Conservation (phyloP, 805 yeast genomes). For the Metschnikowia sp. region DNA sequence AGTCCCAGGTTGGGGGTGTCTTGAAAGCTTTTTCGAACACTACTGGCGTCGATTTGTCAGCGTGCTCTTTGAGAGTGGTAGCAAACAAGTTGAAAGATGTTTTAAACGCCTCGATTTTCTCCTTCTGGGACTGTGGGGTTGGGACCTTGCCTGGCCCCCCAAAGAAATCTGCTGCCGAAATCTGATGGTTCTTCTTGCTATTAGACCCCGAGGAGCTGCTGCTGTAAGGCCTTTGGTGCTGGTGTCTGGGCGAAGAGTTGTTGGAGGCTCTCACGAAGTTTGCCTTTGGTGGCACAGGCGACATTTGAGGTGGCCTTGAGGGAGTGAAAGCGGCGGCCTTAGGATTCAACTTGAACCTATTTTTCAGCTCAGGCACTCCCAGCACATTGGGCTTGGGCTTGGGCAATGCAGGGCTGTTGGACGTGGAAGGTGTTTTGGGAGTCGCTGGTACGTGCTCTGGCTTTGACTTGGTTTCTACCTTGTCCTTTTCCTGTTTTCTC, state of each 20-base stretch:
- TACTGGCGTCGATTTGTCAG: constrained; percentile 20
- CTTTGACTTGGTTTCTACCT: constrained; percentile 6
- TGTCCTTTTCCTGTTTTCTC: constrained; percentile 30
- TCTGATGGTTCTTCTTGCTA: constrained; percentile 31
- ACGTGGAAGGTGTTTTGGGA: constrained; percentile 8
- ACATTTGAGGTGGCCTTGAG: constrained; percentile 23
- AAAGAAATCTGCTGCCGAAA: constrained; percentile 41
- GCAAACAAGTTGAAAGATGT: constrained; percentile 51
- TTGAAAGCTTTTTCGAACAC: constrained; percentile 60
- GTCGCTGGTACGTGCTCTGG: constrained; percentile 1
- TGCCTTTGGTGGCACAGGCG: constrained; percentile 29
- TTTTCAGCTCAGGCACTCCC: constrained; percentile 7
- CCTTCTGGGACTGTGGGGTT: constrained; percentile 33
- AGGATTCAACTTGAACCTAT: constrained; percentile 66
- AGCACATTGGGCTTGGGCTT: background rate
- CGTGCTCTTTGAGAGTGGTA: constrained; percentile 37
- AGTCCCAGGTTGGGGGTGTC: constrained; percentile 77
- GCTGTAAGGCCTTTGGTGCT: constrained; percentile 29
- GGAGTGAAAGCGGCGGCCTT: constrained; percentile 68
- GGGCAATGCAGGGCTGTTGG: constrained; percentile 10
- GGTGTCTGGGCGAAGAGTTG: constrained; percentile 34
- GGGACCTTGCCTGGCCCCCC: constrained; percentile 40
- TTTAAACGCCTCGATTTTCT: constrained; percentile 36
- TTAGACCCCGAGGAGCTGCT: constrained; percentile 17
- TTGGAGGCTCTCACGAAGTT: constrained; percentile 23